phyloP scores from a whole-genome alignment of 306 rosid genomes.

The Arachis stenosperma region DNA sequence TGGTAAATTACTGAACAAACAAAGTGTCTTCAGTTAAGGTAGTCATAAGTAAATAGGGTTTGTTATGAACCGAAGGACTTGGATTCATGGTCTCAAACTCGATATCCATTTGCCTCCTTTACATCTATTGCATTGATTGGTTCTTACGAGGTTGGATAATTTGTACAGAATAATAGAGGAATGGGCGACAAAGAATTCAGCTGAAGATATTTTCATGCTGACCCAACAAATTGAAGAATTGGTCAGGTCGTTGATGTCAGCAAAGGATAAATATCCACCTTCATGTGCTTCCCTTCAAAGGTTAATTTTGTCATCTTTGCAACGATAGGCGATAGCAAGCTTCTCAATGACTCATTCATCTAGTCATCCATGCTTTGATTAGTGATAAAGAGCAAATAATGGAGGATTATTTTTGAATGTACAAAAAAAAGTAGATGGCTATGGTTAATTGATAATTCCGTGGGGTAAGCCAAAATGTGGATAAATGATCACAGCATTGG shows the following conservation, averaged over 20 bases:
- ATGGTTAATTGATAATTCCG: no score
- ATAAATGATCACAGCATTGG: no score
- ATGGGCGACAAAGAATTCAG: constrained; percentile 64
- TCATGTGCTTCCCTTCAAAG: constrained; percentile 71
- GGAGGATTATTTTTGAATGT: not conserved
- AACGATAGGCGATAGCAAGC: constrained; percentile 50
- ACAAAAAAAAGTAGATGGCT: no score
- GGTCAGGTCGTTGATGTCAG: constrained; percentile 50
- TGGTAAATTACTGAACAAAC: no score
- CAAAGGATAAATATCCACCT: constrained; percentile 63
- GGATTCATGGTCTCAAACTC: not conserved
- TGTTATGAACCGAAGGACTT: not conserved
- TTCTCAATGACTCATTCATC: constrained; percentile 6
- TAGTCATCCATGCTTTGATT: constrained; percentile 18
- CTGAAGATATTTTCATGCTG: constrained; percentile 80
- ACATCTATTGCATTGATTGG: not conserved
- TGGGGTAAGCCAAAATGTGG: no score
- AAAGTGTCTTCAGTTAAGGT: no score
- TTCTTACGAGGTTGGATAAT: constrained; percentile 21
- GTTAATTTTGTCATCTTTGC: constrained; percentile 67
- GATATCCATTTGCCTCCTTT: constrained; percentile 1
- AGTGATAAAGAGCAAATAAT: constrained; percentile 4
- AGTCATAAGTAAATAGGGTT: no score
- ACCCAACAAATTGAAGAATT: constrained; percentile 63
- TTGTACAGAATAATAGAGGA: constrained; percentile 80